Base-by-base conservation (phyloP, 805 yeast species). In the Candida germanica region DNA sequence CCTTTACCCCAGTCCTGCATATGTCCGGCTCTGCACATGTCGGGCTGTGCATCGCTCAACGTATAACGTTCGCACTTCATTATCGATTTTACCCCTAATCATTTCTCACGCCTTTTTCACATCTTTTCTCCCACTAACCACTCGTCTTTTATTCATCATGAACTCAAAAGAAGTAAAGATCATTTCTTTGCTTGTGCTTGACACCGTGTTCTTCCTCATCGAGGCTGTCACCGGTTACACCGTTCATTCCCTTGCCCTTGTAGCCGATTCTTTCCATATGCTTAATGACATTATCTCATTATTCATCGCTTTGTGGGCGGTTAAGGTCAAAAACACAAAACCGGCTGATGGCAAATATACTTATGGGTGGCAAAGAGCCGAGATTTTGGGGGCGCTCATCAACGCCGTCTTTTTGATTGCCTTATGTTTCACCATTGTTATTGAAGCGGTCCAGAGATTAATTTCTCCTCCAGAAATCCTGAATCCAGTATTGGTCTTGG, bases 211-310 rank as follows among this genome's bases (percentile, higher is more conserved):
- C 66, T 91, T 93, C 72, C 67, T 93, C 23, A 50, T 91, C 43
- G 98, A 91, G 58, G 80, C 88, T 35, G 77, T 79, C 36, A 76
- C 87, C 24, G 96, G 96, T 13, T 93, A 89, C 59, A 75, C 91
- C 17, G 96, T 91, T 18, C 94, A 93, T 58, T 91, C 98, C 1
- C 72, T 91, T 52, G 98, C 98, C 0, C 73, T 91, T 36, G 81
- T 91, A 37, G 98, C 98, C 1, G 98, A 91, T 58, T 83, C 98
- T 1, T 93, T 91, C 74, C 98, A 91, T 60, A 93, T 93, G 98
- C 71, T 91, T 46, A 91, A 93, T 64, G 98, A 91, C 62, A 86
- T 91, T 37, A 79, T 91, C 40, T 87, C 97, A 1, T 69, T 91
- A 23, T 46, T 89, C 13, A 88, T 91, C 33, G 98, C 98, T 0